These are phyloP conservation scores for Candida sonorensis DNA, from an alignment of 805 yeast species.

Conservation along the genomic window DNA sequence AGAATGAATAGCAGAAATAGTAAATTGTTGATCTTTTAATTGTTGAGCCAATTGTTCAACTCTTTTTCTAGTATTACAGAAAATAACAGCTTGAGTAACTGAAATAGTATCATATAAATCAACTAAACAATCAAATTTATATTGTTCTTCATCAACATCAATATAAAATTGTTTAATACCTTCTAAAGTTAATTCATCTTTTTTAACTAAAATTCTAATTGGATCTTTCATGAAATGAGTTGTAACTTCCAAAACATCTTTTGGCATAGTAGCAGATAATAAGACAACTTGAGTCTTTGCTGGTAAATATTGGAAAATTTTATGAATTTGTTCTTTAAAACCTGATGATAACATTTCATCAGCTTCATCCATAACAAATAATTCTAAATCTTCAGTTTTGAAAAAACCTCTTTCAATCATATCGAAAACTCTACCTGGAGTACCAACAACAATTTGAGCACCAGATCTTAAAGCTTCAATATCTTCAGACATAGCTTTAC, in stretches of 20 bases:
- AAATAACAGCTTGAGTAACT: slow-evolving; percentile 95
- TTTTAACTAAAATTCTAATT: slow-evolving; percentile 86
- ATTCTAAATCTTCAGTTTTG: slow-evolving; percentile 68
- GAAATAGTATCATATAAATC: slow-evolving; percentile 93
- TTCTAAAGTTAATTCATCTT: slow-evolving; percentile 89
- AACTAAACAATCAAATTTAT: slow-evolving; percentile 90
- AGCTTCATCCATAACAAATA: slow-evolving; percentile 93
- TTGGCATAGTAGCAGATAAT: slow-evolving; percentile 90
- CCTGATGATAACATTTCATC: slow-evolving; percentile 92
- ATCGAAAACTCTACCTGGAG: slow-evolving; percentile 94
- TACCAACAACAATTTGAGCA: slow-evolving; percentile 90
- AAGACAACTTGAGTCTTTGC: slow-evolving; percentile 86
- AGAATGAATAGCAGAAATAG: slow-evolving; percentile 95
- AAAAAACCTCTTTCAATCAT: slow-evolving; percentile 80
- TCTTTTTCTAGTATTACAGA: slow-evolving; percentile 94
- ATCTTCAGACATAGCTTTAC: slow-evolving; percentile 79
- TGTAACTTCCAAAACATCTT: slow-evolving; percentile 87
- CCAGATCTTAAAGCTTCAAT: slow-evolving; percentile 66
- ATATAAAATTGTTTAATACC: slow-evolving; percentile 92
- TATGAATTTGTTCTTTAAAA: slow-evolving; percentile 92
- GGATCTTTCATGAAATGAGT: slow-evolving; percentile 90
- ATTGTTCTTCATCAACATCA: slow-evolving; percentile 86
- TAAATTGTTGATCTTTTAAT: slow-evolving; percentile 74
- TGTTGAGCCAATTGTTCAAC: slow-evolving; percentile 86
- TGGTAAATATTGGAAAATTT: slow-evolving; percentile 80